phyloP scores from a whole-genome alignment of 2,329 filamentous ascomycete genomes.

The Mycogone perniciosa region DNA sequence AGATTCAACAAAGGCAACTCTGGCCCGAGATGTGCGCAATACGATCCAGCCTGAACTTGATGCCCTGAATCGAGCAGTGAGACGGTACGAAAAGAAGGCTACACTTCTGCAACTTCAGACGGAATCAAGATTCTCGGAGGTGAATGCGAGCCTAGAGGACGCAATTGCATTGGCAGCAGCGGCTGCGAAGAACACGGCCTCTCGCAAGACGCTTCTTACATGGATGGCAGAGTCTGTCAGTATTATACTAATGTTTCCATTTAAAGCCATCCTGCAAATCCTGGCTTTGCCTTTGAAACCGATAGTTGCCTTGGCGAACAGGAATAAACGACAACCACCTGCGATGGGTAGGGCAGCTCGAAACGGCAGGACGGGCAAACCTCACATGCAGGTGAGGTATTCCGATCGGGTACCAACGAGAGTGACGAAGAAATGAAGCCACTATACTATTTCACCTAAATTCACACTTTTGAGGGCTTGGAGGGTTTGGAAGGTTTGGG shows the following conservation, averaged over 20 bases:
- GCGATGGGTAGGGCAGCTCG: constrained; percentile 1
- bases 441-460: not conserved
- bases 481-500: no score
- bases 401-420: constrained; percentile 13
- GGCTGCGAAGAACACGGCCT: constrained; percentile 49
- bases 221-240: constrained; percentile 34
- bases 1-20: constrained; percentile 31
- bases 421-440: constrained; percentile 12
- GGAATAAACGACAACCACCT: constrained; percentile 7
- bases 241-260: constrained; percentile 34
- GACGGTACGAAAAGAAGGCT: constrained; percentile 85
- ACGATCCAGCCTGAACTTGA: constrained; percentile 76
- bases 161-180: constrained; percentile 75
- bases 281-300: constrained; percentile 37
- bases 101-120: constrained; percentile 68
- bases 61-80: constrained; percentile 78
- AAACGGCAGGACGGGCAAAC: constrained; percentile 10
- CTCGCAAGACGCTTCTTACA: constrained; percentile 30
- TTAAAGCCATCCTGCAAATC: constrained; percentile 34
- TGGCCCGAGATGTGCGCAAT: constrained; percentile 55
- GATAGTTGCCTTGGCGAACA: constrained; percentile 10
- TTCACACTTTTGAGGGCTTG: not conserved
- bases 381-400: constrained; percentile 5
- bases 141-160: constrained; percentile 69
- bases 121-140: constrained; percentile 64